These are phyloP conservation scores for Pittosporum tobira DNA, from an alignment of 129 eudicot genomes.

Conservation along the genomic window DNA sequence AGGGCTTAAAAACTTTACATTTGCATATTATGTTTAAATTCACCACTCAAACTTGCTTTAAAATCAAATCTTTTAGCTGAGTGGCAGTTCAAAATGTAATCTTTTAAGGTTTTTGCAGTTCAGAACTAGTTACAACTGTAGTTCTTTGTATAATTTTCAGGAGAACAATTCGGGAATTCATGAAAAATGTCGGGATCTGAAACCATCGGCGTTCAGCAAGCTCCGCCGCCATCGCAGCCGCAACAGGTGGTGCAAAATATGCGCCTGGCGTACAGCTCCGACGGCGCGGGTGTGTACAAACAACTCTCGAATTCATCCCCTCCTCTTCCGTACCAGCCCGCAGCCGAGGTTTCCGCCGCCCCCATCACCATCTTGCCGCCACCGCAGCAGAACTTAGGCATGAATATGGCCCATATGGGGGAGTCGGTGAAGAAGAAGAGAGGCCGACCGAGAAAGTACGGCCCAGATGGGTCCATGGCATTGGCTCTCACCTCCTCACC, in stretches of 20 bases:
- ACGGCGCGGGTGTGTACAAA: constrained; percentile 30
- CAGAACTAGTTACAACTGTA: neutral
- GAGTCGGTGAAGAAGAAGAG: constrained; percentile 48
- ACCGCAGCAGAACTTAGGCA: constrained; percentile 36
- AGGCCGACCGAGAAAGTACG: constrained; percentile 81
- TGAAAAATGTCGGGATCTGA: constrained; percentile 67
- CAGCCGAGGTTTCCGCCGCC: neutral
- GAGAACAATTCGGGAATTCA: constrained; percentile 8
- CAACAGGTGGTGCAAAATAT: constrained; percentile 29
- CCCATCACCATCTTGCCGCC: constrained; percentile 7
- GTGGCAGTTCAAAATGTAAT: neutral
- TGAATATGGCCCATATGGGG: constrained; percentile 28
- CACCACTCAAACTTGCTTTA: neutral
- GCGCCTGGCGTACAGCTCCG: constrained; percentile 39
- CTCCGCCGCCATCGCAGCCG: constrained; percentile 27
- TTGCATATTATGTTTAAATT: too few species aligned
- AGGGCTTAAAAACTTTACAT: constrained; percentile 1
- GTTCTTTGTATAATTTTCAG: neutral
- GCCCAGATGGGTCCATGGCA: constrained; percentile 58
- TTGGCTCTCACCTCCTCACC: constrained; percentile 13
- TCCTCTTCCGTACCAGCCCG: constrained; percentile 20
- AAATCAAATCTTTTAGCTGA: neutral
- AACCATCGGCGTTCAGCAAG: constrained; percentile 17
- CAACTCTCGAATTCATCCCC: constrained; percentile 28
- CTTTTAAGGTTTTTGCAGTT: neutral